Percentiles rank a stretch among this genome's conserved stretches.
phyloP scores from a whole-genome alignment of 345 rosid species.

The Isatis tinctoria region DNA sequence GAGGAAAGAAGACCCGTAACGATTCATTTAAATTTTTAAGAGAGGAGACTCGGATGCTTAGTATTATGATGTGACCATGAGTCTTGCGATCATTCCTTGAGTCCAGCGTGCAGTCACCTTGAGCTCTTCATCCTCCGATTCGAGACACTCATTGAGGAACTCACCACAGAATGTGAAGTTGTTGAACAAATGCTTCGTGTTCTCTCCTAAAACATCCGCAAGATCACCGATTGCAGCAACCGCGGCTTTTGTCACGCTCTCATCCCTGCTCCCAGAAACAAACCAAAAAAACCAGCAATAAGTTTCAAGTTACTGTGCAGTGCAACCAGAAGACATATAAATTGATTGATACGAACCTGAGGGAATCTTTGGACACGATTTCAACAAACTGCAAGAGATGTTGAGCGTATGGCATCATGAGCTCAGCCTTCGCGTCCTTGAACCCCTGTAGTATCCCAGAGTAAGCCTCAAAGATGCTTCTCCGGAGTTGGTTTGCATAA shows the following conservation, averaged over 20 bases:
- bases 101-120: conserved; percentile 88
- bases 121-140: conserved; percentile 79
- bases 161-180: conserved; percentile 57
- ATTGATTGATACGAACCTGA: conserved; percentile 43
- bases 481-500: conserved; percentile 75
- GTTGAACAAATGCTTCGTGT: conserved; percentile 57
- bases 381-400: conserved; percentile 84
- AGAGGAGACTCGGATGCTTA: background rate
- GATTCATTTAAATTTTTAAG: background rate
- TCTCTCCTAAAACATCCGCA: conserved; percentile 79
- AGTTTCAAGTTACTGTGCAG: background rate
- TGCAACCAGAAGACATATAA: conserved; percentile 39
- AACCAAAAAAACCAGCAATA: background rate
- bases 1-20: background rate
- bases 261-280: conserved; percentile 51
- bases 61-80: conserved; percentile 44
- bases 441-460: conserved; percentile 95
- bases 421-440: conserved; percentile 67
- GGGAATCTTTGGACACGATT: conserved; percentile 60
- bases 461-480: conserved; percentile 89
- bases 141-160: conserved; percentile 68
- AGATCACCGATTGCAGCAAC: conserved; percentile 95
- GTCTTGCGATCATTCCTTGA: conserved; percentile 78
- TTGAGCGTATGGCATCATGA: conserved; percentile 79
- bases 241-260: conserved; percentile 80